Evolutionary conservation across 139 green algal species (phyloP).

Genomic region (Picochlorum sp.): DNA sequence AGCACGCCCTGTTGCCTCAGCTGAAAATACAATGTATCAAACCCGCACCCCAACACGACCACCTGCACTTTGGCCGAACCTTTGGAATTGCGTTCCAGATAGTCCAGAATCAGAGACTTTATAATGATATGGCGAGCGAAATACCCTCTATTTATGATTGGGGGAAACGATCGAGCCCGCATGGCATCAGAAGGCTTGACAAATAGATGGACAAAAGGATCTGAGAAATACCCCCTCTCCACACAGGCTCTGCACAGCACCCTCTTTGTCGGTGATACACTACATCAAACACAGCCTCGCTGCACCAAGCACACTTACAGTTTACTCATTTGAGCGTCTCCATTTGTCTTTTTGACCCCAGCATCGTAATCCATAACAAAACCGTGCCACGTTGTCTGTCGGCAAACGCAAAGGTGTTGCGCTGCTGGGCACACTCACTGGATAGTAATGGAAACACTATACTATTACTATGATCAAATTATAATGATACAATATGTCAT

Average conservation of each 20-base stretch:
- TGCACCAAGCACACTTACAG: slow-evolving; percentile 34
- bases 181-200: slow-evolving; percentile 38
- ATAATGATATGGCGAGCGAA: slow-evolving; percentile 61
- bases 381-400: too few species aligned
- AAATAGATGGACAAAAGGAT: slow-evolving; percentile 75
- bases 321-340: slow-evolving; percentile 81
- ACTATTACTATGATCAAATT: too few species aligned
- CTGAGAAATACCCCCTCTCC: slow-evolving; percentile 68
- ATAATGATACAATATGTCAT: too few species aligned
- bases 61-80: slow-evolving; percentile 45
- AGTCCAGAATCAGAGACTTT: slow-evolving; percentile 45
- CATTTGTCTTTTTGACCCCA: slow-evolving; percentile 71
- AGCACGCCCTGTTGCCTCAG: slow-evolving; percentile 26
- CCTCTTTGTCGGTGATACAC: neutral
- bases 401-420: too few species aligned
- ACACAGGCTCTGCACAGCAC: slow-evolving; percentile 62
- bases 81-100: slow-evolving; percentile 32
- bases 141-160: slow-evolving; percentile 84
- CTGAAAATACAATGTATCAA: slow-evolving; percentile 79
- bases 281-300: neutral
- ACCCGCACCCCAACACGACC: slow-evolving; percentile 72
- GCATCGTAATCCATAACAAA: slow-evolving; percentile 24
- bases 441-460: too few species aligned
- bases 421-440: too few species aligned
- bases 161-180: slow-evolving; percentile 33